Conservation (phyloP, 805 yeast species). For the Sungouiozyma intestinalis region DNA sequence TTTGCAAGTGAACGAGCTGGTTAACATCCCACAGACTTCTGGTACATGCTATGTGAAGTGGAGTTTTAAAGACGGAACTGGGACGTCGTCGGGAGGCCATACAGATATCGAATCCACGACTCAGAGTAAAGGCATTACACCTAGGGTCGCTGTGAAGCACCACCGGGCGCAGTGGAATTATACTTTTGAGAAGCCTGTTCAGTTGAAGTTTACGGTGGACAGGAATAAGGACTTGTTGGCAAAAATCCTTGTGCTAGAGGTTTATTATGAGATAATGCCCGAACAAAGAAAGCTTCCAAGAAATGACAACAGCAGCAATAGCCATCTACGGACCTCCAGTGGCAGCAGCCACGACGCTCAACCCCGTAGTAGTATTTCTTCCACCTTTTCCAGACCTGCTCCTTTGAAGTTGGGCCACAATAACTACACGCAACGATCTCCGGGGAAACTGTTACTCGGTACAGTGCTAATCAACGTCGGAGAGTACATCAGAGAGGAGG, state of each 20-base stretch:
- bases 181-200: constrained; percentile 26
- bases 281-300: background rate
- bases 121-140: constrained; percentile 33
- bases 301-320: background rate
- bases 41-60: constrained; percentile 62
- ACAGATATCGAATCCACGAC: constrained; percentile 2
- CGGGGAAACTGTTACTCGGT: constrained; percentile 48
- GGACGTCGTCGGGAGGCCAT: constrained; percentile 11
- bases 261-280: constrained; percentile 31
- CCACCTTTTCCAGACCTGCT: background rate
- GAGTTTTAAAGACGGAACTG: constrained; percentile 41
- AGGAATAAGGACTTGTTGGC: constrained; percentile 28
- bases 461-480: constrained; percentile 54
- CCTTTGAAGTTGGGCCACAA: constrained; percentile 2
- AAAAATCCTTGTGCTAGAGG: constrained; percentile 33
- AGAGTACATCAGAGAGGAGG: constrained; percentile 49
- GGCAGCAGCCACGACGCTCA: background rate
- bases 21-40: constrained; percentile 74
- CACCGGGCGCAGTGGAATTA: constrained; percentile 46
- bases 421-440: constrained; percentile 20
- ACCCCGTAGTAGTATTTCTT: background rate
- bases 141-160: constrained; percentile 34
- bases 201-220: constrained; percentile 34
- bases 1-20: constrained; percentile 53
- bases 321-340: background rate